Base-by-base conservation (phyloP, 495 filamentous ascomycete species). In the Penicillium roqueforti region DNA sequence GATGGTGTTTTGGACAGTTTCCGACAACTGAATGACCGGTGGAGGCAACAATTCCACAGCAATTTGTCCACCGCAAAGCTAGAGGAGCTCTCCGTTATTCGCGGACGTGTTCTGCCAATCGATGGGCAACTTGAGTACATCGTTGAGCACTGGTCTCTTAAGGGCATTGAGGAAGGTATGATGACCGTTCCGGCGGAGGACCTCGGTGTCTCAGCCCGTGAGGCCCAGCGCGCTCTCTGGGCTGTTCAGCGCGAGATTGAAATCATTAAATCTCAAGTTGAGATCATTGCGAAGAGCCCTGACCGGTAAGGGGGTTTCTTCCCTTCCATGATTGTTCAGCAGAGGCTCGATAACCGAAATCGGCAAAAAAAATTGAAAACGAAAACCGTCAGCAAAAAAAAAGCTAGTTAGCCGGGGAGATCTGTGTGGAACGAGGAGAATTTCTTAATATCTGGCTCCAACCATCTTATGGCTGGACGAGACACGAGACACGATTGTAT, bases 51-150 rank as follows among this genome's bases (percentile, higher is more conserved):
- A 8, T 42, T 55, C 18, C 20, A 47, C 13, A 29, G 10, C 19
- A 18, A 31, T 14, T 31, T 4, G 10, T 16, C 42, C 14, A 38
- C 44, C 14, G 31, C 32, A 6, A 38, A 50, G 10, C 45, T 60
- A 10, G 61, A 66, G 25, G 57, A 56, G 14, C 46, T 66, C 11
- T 58, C 56, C 10, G 51, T n/a, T 1, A 23, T 60, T 3, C 46
- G 39, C 4, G 46, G 32, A 6, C 26, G 26, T 0, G 56, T 60
- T 31, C 4, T 32, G 1, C 14, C 36, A 20, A 13, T 60, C 9
- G 54, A 54, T 19, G 22, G 22, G 3, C 49, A 47, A 19, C 40
- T 57, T 0, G n/a, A 44, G 3, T 14, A 34, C n/a, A 13, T 57
- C 1, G 22, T 34, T 6, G n/a, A 45, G 23, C 37, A 29, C 5